Conservation (phyloP, 768 basidiomycete genomes). For the Cystofilobasidium ferigula region DNA sequence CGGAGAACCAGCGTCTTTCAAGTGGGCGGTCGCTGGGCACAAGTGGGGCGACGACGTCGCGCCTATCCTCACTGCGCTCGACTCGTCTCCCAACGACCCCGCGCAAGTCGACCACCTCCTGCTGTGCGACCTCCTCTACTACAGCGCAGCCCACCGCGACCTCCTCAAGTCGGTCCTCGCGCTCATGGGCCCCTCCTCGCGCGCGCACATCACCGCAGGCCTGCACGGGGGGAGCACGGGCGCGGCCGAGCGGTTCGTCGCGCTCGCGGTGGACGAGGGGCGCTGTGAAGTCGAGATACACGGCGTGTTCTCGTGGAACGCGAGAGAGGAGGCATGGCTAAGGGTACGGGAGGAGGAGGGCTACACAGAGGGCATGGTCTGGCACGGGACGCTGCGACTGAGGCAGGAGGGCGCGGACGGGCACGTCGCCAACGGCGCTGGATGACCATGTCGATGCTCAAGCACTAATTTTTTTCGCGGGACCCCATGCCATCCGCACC, state of each 20-base stretch:
- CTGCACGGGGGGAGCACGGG: constrained; percentile 16
- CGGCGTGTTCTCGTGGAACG: background rate
- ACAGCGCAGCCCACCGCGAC: constrained; percentile 50
- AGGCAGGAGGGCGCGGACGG: background rate
- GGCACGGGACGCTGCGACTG: background rate
- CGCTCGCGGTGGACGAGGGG: background rate
- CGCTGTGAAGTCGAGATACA: background rate
- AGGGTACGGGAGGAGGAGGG: background rate
- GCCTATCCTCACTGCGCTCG: constrained; percentile 44
- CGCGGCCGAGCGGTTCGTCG: constrained; percentile 14
- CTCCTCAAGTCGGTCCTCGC: constrained; percentile 47
- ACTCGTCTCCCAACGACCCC: background rate
- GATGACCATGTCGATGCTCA: too few species aligned
- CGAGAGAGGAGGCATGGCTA: background rate
- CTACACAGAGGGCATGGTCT: constrained; percentile 11
- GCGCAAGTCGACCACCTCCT: constrained; percentile 52
- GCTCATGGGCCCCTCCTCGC: constrained; percentile 46
- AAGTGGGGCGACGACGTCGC: constrained; percentile 53
- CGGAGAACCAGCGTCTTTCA: constrained; percentile 35
- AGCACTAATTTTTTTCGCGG: too few species aligned
- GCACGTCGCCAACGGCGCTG: too few species aligned
- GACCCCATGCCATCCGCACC: too few species aligned
- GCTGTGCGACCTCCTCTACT: constrained; percentile 63
- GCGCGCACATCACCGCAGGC: constrained; percentile 26
- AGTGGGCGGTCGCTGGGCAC: constrained; percentile 46